Evolutionary conservation across 1,284 basidiomycete genomes (phyloP).

Genomic region (Singerocomus inundabilis): DNA sequence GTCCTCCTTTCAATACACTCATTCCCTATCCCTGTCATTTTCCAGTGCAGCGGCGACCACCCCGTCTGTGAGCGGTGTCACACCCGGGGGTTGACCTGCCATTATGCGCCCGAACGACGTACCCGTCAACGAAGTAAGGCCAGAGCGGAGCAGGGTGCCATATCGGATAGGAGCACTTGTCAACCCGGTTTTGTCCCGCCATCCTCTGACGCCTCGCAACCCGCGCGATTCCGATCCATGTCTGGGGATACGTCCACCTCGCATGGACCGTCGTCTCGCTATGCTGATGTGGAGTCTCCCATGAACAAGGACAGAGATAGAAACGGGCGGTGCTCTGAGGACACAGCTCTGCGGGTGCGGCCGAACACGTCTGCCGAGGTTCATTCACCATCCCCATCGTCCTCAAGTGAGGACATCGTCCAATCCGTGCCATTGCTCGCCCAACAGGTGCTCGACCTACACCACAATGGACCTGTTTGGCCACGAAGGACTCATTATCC

Average conservation of each 20-base stretch:
- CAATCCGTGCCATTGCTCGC: neutral
- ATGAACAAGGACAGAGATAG: neutral
- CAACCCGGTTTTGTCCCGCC: neutral
- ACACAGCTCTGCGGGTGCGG: neutral
- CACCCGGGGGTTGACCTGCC: constrained; percentile 48
- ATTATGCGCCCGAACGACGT: constrained; percentile 60
- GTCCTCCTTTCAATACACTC: neutral
- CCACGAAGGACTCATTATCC: neutral
- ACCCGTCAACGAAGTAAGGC: constrained; percentile 60
- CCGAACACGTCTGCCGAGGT: neutral
- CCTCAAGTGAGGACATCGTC: neutral
- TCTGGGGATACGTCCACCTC: neutral
- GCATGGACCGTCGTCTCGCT: neutral
- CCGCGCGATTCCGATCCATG: neutral
- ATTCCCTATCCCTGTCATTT: too few relatives aligned
- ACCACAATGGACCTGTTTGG: neutral
- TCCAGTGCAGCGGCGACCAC: constrained; percentile 58
- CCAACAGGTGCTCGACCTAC: neutral
- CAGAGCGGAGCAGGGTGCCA: neutral
- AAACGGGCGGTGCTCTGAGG: neutral
- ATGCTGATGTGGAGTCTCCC: neutral
- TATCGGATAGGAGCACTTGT: neutral
- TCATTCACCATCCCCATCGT: neutral
- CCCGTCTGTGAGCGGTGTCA: constrained; percentile 56
- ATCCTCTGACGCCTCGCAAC: neutral